A percentile compares a stretch with the other conserved stretches of the same genome.
These are phyloP conservation scores for Talaromyces atroroseus DNA, from an alignment of 2,329 filamentous ascomycete genomes.

Conservation along the genomic window DNA sequence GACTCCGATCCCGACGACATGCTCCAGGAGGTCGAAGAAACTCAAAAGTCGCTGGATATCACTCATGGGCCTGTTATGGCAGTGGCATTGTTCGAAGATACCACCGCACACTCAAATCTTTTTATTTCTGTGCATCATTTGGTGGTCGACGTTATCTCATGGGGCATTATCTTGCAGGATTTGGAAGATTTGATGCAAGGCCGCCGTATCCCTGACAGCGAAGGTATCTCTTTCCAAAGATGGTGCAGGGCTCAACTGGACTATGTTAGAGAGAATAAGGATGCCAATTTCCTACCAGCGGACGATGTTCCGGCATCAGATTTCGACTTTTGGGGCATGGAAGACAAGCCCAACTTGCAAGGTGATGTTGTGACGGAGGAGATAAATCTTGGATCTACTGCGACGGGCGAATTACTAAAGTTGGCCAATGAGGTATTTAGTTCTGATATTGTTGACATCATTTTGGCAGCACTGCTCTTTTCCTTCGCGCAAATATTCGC, in stretches of 20 bases:
- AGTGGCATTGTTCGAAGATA: constrained; percentile 2
- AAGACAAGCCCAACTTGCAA: constrained; percentile 2
- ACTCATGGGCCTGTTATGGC: constrained; percentile 11
- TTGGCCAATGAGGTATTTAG: constrained; percentile 9
- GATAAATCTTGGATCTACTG: constrained; percentile 12
- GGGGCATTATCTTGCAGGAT: constrained; percentile 21
- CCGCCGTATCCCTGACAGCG: not conserved
- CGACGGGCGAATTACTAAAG: constrained; percentile 13
- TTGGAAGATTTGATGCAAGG: constrained; percentile 15
- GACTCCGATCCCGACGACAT: constrained; percentile 8
- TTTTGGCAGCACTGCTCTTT: constrained; percentile 17
- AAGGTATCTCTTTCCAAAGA: constrained; percentile 13
- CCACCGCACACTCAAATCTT: not conserved
- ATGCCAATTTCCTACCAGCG: constrained; percentile 2
- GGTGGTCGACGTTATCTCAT: constrained; percentile 21
- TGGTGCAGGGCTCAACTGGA: constrained; percentile 15
- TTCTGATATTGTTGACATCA: constrained; percentile 20
- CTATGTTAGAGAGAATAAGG: constrained; percentile 1
- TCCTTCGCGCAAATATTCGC: constrained; percentile 18
- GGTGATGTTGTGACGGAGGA: constrained; percentile 4
- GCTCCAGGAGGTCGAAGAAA: constrained; percentile 7
- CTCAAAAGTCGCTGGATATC: constrained; percentile 10
- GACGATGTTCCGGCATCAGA: constrained; percentile 34
- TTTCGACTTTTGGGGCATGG: constrained; percentile 48
- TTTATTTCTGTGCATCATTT: constrained; percentile 20